These are phyloP conservation scores for Urostyla sp. DNA, from an alignment of 73 alveolate genomes.

Conservation along the genomic window DNA sequence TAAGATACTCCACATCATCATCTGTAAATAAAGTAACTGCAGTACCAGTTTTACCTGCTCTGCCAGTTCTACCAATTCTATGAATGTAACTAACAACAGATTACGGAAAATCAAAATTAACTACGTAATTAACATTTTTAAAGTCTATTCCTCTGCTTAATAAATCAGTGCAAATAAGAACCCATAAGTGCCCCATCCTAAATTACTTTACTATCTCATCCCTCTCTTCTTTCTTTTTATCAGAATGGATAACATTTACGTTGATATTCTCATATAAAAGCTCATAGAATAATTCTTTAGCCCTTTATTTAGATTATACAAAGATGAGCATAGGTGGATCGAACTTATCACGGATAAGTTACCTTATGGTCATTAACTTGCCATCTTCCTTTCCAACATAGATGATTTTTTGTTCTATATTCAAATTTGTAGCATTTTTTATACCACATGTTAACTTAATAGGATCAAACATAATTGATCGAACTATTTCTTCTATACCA, in stretches of 20 bases:
- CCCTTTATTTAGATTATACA: slow-evolving; percentile 93
- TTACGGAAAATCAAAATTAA: slow-evolving; percentile 94
- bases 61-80: slow-evolving; percentile 87
- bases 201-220: slow-evolving; percentile 89
- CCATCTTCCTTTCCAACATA: slow-evolving; percentile 93
- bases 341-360: slow-evolving; percentile 79
- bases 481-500: slow-evolving; percentile 87
- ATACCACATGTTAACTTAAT: slow-evolving; percentile 82
- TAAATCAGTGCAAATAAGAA: slow-evolving; percentile 93
- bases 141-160: slow-evolving; percentile 94
- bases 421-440: slow-evolving; percentile 78
- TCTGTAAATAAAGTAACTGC: slow-evolving; percentile 93
- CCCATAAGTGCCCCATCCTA: slow-evolving; percentile 93
- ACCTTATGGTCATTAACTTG: slow-evolving; percentile 75
- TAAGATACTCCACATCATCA: slow-evolving; percentile 84
- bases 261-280: slow-evolving; percentile 84
- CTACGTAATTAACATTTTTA: slow-evolving; percentile 79
- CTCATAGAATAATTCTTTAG: slow-evolving; percentile 89
- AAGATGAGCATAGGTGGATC: slow-evolving; percentile 97
- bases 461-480: slow-evolving; percentile 81
- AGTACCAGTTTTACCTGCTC: slow-evolving; percentile 85
- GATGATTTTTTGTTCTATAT: slow-evolving; percentile 78
- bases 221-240: slow-evolving; percentile 87
- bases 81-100: slow-evolving; percentile 90
- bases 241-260: slow-evolving; percentile 88